Base-by-base conservation (phyloP, 345 rosid species). In the Salix exigua region DNA sequence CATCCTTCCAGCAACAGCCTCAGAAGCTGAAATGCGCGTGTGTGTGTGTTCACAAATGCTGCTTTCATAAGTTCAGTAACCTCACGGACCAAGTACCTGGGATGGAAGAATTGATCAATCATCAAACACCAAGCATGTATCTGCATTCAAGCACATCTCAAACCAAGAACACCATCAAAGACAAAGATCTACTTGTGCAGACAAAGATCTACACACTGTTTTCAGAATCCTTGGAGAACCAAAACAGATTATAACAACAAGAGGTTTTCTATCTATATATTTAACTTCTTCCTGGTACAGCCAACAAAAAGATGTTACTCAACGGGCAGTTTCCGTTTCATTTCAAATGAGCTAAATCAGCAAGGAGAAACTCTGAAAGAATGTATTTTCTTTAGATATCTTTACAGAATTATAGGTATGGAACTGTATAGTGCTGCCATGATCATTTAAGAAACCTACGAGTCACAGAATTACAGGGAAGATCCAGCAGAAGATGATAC, bases 401-500 rank as follows among this genome's bases (percentile, higher is more conserved):
- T 50, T 66, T 16, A 66, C 58, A 42, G 66, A 50, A 6, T 37
- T 78, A 6, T 65, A 63, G 61, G 30, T 17, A 53, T 76, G 31
- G 73, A 70, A 70, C 71, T 71, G 31, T 65, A 76, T 31, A 60
- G 23, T 60, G 51, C 50, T 63, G 42, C 53, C 62, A 73, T 46
- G 68, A 71, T 65, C 71, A 68, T 72, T 63, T 25, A 72, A 62
- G 73, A 42, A 78, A 73, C 28, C 33, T 66, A 46, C 42, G 75
- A 66, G 68, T 71, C 62, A 82, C 81, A 84, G 58, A 50, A 76
- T 70, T 72, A 73, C 35, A 51, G 28, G 61, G 51, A 74, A 76
- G 60, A 64, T 42, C 55, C 71, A 48, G 44, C 38, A 50, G 68
- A 44, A n/a, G 50, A 74, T 16, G 61, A 55, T 37, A 67, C 60